Base-by-base conservation (phyloP, 176 grass and related monocot genomes). In the Miscanthus lutarioriparius region DNA sequence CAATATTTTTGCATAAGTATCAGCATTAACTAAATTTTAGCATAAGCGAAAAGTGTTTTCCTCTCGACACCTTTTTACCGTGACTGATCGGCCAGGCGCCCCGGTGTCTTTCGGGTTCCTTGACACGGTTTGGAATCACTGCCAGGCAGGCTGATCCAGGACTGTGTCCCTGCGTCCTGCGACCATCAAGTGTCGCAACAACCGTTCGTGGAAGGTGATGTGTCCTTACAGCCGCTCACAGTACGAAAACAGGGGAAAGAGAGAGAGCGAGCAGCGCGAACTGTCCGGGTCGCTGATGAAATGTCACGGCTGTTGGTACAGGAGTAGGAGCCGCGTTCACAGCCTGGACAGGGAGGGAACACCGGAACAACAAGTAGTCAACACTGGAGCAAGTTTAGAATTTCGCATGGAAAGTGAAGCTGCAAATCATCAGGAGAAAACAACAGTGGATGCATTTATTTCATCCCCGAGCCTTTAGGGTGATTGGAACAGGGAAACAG, bases 141-240 rank as follows among this genome's bases (percentile, higher is more conserved):
- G 87, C 45, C 76, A 75, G 81, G 20, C 76, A 75, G 81, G 20
- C 45, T 35, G 81, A 59, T 14, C 56, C 6, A 61, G 30, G 38
- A 72, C 68, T 74, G n/a, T 86, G 32, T 8, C 22, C 25, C 23
- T 27, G 70, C 53, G 74, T 15, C 25, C 23, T 27, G 28, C 28
- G 28, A 82, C 36, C 16, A 26, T 25, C 16, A 43, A 22, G 65
- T 82, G 41, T 85, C 65, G 27, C 53, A 79, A 2, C 70, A 89
- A 20, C 48, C 49, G 64, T 17, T 77, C n/a, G 39, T 87, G 58
- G 62, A 72, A 47, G 48, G 70, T 47, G 88, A 87, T 40, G 85
- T 92, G 75, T 73, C 78, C 64, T 80, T 59, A 63, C 82, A 75
- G 77, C 80, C 37, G 45, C 39, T 39, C 87, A 85, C 82, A 85